Evolutionary conservation across 2,329 filamentous ascomycete genomes (phyloP), one percentile per base, ranked within the genome.

Genomic region (Aureobasidium uvarum): DNA sequence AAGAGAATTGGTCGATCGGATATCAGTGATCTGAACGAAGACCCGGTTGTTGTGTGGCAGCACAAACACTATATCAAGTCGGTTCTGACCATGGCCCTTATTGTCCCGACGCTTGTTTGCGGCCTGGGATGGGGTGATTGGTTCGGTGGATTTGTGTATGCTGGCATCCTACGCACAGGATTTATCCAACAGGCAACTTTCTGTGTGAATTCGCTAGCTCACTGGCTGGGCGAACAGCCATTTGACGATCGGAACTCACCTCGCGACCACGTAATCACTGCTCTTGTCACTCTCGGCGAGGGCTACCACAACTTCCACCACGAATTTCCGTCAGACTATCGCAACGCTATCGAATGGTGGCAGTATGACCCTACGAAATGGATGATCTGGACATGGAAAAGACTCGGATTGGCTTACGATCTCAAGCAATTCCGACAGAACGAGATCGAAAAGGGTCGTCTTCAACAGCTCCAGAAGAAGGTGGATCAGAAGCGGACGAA

Each of bases 301-400:
- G 91, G 91, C 31, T 96, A 96, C 81, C 91, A 96, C 85, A 96
- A 96, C 84, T 96, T 96, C 84, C 91, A 96, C 80, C 91, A 96
- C 83, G 91, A 96, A 78, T 96, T 96, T 80, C 92, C 92, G 59
- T 94, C 90, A 11, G 91, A 96, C 78, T 96, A 95, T 85, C 90
- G 91, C 76, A 96, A 96, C 76, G 91, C 91, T 68, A 94, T 95
- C 71, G 84, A 92, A 79, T 96, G 91, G 91, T 89, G 87, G 80
- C 91, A 96, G 80, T 96, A 96, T 74, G 91, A 96, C 77, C 91
- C 91, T 54, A 96, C 91, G 77, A 96, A 96, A 82, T 95, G 91
- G 91, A 84, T 81, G 75, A 96, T 96, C 81, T 91, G 87, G 87
- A 73, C 82, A 66, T 93, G 89, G 88, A 95, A 94, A 85, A 86